A percentile compares a stretch with the other conserved stretches of the same genome.
phyloP scores from a whole-genome alignment of 495 filamentous ascomycete genomes.

The Margaritispora aquatica region DNA sequence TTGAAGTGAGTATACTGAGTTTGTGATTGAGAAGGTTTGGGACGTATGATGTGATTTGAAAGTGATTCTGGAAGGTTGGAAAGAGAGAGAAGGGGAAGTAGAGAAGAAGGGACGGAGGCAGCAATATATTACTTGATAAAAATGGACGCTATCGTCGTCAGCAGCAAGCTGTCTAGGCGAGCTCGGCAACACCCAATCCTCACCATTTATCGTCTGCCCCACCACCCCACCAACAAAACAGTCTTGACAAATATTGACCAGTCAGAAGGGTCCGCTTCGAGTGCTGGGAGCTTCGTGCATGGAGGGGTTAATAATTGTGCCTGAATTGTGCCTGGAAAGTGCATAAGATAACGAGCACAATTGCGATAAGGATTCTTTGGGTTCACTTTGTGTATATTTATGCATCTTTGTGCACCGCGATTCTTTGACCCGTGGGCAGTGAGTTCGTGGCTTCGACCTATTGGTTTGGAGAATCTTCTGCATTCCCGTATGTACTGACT shows the following conservation, averaged over 20 bases:
- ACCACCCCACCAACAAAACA: conserved; percentile 2
- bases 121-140: background rate
- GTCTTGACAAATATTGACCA: background rate
- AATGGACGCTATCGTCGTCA: background rate
- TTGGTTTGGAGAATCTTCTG: background rate
- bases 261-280: background rate
- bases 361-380: background rate
- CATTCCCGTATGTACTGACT: too few relatives aligned
- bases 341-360: too few relatives aligned
- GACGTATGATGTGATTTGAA: background rate
- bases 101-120: background rate
- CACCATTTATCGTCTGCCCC: background rate
- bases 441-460: background rate
- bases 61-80: background rate
- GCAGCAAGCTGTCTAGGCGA: background rate
- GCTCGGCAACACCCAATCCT: background rate
- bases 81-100: background rate
- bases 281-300: background rate
- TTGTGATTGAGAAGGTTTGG: background rate
- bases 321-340: too few relatives aligned
- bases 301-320: background rate
- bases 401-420: background rate
- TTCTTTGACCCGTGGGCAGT: background rate
- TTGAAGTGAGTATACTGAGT: too few relatives aligned
- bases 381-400: too few relatives aligned